Base-by-base conservation (phyloP, 805 yeast species). In the Candida multigemmis region DNA sequence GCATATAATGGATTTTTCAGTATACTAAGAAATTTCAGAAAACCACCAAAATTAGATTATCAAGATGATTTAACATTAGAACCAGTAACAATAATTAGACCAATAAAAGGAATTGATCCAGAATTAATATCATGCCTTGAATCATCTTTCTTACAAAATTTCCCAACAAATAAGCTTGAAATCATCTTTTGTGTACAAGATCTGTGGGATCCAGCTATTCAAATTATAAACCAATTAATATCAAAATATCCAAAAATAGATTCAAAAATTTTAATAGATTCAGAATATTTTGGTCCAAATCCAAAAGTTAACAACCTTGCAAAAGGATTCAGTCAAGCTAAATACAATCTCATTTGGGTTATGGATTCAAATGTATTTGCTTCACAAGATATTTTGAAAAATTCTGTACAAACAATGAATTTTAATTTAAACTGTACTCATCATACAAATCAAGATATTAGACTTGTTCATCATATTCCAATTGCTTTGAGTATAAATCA, bases 301-400 rank as follows among this genome's bases (percentile, higher is more conserved):
- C 96, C 96, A 5, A 85, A 85, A 51, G 82, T 85, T 30, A 83
- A 84, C 52, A 85, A 85, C 50, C 56, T 85, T 24, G 75, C 85
- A n/a, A 81, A 81, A 48, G 95, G 94, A 5, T 83, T 77, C 44
- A 48, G 57, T 21, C 50, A 50, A 2, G 89, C 94, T 6, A 68
- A 71, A 38, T 59, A 71, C 49, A 94, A 85, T 44, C 67, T 80
- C 12, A 38, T 86, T 8, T 85, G 96, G 95, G 73, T 83, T 10
- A 65, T 82, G 56, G 96, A 85, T 52, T 75, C 87, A 15, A 85
- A 85, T 42, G 91, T 82, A 5, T 80, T 85, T 82, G 80, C 77
- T 1, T 53, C 73, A 18, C 72, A 77, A 1, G 71, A 77, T 14
- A 67, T 85, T 1, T 54, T 85, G 38, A 52, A 56, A 10, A 67